Conservation (phyloP, 2,329 filamentous ascomycete genomes). For the Calonectria crousiana region DNA sequence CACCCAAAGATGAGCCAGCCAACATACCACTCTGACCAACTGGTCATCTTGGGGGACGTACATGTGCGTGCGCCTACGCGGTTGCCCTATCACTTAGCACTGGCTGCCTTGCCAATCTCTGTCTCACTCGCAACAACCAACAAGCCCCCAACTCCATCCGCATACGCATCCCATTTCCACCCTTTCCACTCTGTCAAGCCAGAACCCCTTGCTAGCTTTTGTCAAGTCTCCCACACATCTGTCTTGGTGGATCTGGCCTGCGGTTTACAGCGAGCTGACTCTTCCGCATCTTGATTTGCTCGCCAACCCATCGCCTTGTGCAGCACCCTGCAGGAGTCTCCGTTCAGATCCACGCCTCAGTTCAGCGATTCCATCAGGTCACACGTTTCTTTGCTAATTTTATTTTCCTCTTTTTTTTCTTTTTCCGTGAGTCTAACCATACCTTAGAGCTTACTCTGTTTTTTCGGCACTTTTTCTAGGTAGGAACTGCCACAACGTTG, state of each 20-base stretch:
- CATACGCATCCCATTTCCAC: slow-evolving; percentile 5
- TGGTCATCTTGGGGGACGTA: background rate
- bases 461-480: background rate
- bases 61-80: background rate
- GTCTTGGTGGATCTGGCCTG: background rate
- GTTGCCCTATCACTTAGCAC: background rate
- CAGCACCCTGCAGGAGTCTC: background rate
- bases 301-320: background rate
- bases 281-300: background rate
- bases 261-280: background rate
- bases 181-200: background rate
- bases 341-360: background rate
- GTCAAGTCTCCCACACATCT: background rate
- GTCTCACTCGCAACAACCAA: background rate
- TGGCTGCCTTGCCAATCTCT: background rate
- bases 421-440: background rate
- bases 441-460: background rate
- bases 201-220: slow-evolving; percentile 1
- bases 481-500: background rate
- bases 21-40: background rate
- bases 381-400: background rate
- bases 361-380: background rate
- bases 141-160: background rate
- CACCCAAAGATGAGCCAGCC: background rate
- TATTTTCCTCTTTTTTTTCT: background rate